A percentile compares a stretch with the other conserved stretches of the same genome.
These are phyloP conservation scores for Rhizoctonia solani DNA, from an alignment of 1,284 basidiomycete genomes.

Conservation along the genomic window DNA sequence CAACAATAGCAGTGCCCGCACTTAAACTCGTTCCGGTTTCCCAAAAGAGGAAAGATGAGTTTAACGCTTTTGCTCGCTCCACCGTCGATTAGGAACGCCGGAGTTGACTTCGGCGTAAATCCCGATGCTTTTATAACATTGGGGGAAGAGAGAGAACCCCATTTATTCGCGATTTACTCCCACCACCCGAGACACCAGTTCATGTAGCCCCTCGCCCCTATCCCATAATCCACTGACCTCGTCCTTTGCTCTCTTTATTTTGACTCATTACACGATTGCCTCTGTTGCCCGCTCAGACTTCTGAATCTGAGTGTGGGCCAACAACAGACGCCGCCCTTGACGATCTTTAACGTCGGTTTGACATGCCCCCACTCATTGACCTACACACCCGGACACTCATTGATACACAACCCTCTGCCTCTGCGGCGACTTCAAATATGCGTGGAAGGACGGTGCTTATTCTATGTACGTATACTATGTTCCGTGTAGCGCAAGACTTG, in stretches of 20 bases:
- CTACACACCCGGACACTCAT: constrained; percentile 14
- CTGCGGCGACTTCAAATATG: background rate
- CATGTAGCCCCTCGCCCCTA: constrained; percentile 20
- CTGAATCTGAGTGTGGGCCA: background rate
- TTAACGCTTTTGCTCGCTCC: constrained; percentile 23
- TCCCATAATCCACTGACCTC: background rate
- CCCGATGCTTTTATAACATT: background rate
- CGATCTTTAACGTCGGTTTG: constrained; percentile 25
- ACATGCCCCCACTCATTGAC: constrained; percentile 24
- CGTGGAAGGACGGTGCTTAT: constrained; percentile 1
- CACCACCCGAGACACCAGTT: constrained; percentile 2
- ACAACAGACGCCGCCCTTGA: background rate
- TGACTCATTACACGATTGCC: background rate
- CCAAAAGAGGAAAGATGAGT: background rate
- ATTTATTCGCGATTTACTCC: constrained; percentile 1
- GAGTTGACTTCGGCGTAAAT: constrained; percentile 1
- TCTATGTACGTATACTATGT: constrained; percentile 7
- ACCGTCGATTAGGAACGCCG: constrained; percentile 23
- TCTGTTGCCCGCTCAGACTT: constrained; percentile 12
- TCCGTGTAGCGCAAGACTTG: background rate
- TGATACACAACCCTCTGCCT: background rate
- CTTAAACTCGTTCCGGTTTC: constrained; percentile 3
- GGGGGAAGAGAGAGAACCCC: background rate
- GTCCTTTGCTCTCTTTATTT: background rate
- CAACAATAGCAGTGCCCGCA: constrained; percentile 12